Percentiles rank a stretch among this genome's conserved stretches.
Evolutionary conservation across 495 filamentous ascomycete genomes (phyloP).

Genomic region (Aspergillus mulundensis): DNA sequence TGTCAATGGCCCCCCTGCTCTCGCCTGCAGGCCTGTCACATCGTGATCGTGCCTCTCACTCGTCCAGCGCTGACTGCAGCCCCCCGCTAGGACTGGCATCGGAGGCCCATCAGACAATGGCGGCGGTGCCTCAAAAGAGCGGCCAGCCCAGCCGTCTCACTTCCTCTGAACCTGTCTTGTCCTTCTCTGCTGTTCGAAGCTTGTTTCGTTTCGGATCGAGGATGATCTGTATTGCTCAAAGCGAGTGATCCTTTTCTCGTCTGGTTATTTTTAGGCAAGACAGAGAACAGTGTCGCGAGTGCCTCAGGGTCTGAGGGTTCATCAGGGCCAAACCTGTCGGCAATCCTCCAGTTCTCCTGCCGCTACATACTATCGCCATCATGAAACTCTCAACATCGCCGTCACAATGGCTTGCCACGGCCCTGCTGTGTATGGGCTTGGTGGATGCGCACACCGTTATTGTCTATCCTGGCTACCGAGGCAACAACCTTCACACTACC

Average conservation of each 20-base stretch:
- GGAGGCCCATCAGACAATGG: constrained; percentile 12
- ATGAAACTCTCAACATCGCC: constrained; percentile 34
- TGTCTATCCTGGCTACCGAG: constrained; percentile 91
- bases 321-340: background rate
- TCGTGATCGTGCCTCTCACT: constrained; percentile 31
- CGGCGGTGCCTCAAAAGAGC: constrained; percentile 34
- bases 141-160: constrained; percentile 23
- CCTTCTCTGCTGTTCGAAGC: constrained; percentile 16
- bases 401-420: constrained; percentile 47
- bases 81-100: constrained; percentile 13
- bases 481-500: constrained; percentile 84
- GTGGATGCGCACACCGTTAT: constrained; percentile 81
- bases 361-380: constrained; percentile 4
- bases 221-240: constrained; percentile 19
- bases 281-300: background rate
- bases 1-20: background rate
- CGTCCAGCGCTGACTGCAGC: constrained; percentile 20
- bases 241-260: constrained; percentile 13
- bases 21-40: constrained; percentile 37
- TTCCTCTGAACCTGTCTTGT: constrained; percentile 1
- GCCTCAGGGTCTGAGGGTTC: background rate
- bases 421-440: constrained; percentile 47
- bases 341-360: background rate
- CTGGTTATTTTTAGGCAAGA: constrained; percentile 10
- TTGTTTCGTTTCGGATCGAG: constrained; percentile 20